Evolutionary conservation across 441 rosid species (phyloP).

Genomic region (Jatropha podagrica): DNA sequence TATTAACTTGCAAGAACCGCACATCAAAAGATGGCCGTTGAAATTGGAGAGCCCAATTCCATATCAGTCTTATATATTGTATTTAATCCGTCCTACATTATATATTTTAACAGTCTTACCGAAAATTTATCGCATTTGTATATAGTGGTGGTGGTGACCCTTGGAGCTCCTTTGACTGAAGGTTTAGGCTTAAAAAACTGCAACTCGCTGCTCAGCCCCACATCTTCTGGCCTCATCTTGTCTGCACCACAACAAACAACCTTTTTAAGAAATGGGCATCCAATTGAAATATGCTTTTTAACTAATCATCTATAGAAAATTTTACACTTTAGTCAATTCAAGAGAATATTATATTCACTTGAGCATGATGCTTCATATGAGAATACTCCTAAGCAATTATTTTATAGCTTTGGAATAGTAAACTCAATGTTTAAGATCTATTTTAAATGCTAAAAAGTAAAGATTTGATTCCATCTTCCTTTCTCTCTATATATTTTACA

Average conservation of each 20-base stretch:
- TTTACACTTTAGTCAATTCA: neutral
- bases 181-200: conserved; percentile 37
- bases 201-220: conserved; percentile 49
- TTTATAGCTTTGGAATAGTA: neutral
- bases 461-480: neutral
- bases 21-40: no score
- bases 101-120: conserved; percentile 30
- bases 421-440: neutral
- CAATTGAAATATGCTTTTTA: neutral
- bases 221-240: conserved; percentile 60
- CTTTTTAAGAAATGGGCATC: conserved; percentile 6
- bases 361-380: neutral
- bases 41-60: no score
- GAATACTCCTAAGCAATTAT: neutral
- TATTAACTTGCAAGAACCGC: no score
- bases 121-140: conserved; percentile 52
- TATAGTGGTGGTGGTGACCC: conserved; percentile 51
- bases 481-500: neutral
- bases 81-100: no score
- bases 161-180: conserved; percentile 32
- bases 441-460: neutral
- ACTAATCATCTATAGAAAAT: neutral
- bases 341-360: neutral
- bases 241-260: conserved; percentile 30
- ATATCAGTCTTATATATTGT: no score